Evolutionary conservation across 2,329 filamentous ascomycete species (phyloP), one percentile per base, ranked within the genome.

Genomic region (Paecilomyces niveus): DNA sequence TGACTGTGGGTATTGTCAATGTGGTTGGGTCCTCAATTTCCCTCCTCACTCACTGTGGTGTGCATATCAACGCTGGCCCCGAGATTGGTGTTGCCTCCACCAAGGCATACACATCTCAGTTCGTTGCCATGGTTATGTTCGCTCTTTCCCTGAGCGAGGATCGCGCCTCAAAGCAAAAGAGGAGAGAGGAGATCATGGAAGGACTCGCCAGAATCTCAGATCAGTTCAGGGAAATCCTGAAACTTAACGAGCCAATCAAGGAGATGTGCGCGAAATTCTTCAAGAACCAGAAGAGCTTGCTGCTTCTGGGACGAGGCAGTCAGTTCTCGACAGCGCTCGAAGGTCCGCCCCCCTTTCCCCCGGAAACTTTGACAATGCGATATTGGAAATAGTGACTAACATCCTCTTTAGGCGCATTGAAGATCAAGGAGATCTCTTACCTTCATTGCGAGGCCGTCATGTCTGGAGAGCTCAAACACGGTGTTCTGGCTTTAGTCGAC

Each of bases 391-490:
- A 45, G 51, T 54, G 33, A 8, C 60, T 68, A 54, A 68, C 55
- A 53, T 55, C 32, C 52, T 49, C 24, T 60, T 51, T 57, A 82
- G 80, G 91, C 78, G 94, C 94, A 54, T 83, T 99, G 67, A 99
- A 99, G 84, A 99, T 99, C 79, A 99, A 99, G 85, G 94, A 99
- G 81, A 99, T 99, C 70, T 97, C 93, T 18, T 99, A 99, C 79
- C 89, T 99, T 60, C 94, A 99, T 79, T 99, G 94, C 78, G 94
- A 99, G 81, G 94, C 94, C 68, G 94, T 99, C 82, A 99, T 99
- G 94, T 97, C 94, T 64, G 94, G 94, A 78, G 94, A 99, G 81
- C 85, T 99, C 70, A 99, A 99, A 86, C 94, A 99, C 78, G 94
- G 94, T 83, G 94, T 99, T 56, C 82, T 99, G 73, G 94, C 94